phyloP scores from a whole-genome alignment of 2,329 filamentous ascomycete genomes.

The Exophiala aquamarina region DNA sequence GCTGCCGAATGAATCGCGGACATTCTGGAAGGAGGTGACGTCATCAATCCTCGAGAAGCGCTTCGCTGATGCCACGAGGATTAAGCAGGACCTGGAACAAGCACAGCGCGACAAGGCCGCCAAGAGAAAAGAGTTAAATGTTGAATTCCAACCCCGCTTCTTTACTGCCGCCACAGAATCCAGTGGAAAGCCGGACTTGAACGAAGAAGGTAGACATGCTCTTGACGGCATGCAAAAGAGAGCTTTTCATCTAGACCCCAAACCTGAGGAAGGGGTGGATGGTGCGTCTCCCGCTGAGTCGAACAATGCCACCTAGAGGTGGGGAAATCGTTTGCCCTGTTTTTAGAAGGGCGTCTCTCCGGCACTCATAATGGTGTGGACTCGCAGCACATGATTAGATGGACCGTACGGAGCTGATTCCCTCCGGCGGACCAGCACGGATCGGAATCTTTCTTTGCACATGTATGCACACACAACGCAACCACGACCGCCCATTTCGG shows the following conservation, averaged over 20 bases:
- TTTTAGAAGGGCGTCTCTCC: too few species aligned
- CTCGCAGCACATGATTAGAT: too few species aligned
- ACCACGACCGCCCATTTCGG: not conserved
- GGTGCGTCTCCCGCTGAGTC: not conserved
- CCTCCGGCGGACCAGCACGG: not conserved
- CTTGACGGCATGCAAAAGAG: constrained; percentile 55
- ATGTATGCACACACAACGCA: not conserved
- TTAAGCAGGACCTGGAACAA: constrained; percentile 93
- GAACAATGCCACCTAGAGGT: too few species aligned
- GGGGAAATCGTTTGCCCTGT: constrained; percentile 1
- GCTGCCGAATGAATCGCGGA: constrained; percentile 83
- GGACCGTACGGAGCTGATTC: not conserved
- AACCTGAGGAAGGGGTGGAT: constrained; percentile 14
- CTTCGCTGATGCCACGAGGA: constrained; percentile 75
- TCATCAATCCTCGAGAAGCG: constrained; percentile 81
- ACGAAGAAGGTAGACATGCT: constrained; percentile 58
- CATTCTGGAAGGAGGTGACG: constrained; percentile 85
- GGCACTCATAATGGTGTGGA: too few species aligned
- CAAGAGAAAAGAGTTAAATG: constrained; percentile 68
- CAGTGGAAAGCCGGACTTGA: constrained; percentile 62
- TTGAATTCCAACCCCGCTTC: constrained; percentile 82
- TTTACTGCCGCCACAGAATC: constrained; percentile 67
- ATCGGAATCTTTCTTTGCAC: not conserved
- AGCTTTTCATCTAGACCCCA: constrained; percentile 19
- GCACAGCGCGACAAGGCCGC: constrained; percentile 80